phyloP scores from a whole-genome alignment of 2,329 filamentous ascomycete genomes.

The Fonsecaea pedrosoi region DNA sequence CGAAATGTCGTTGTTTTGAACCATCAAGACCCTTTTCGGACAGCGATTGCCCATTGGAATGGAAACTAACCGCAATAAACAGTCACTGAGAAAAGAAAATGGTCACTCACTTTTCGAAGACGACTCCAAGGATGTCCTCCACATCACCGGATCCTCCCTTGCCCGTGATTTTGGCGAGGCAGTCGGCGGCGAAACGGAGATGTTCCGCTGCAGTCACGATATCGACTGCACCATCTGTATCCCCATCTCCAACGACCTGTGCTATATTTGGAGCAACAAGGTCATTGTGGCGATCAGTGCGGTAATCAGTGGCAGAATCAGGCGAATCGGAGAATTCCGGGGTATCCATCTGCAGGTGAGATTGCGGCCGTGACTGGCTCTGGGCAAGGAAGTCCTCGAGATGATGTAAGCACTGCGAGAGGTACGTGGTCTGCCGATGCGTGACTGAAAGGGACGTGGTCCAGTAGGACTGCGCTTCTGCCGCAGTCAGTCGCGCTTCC shows the following conservation, averaged over 20 bases:
- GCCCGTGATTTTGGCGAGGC: constrained; percentile 86
- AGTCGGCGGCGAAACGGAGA: constrained; percentile 78
- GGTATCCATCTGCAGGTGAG: constrained; percentile 32
- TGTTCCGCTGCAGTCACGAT: constrained; percentile 91
- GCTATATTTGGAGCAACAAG: constrained; percentile 23
- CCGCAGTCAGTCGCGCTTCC: constrained; percentile 45
- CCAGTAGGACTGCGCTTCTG: constrained; percentile 53
- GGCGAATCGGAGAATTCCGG: constrained; percentile 22
- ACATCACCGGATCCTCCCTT: constrained; percentile 82
- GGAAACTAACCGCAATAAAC: background rate
- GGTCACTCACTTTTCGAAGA: constrained; percentile 87
- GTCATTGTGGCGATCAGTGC: constrained; percentile 37
- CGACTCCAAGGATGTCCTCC: constrained; percentile 92
- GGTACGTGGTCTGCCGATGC: constrained; percentile 82
- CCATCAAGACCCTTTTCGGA: constrained; percentile 12
- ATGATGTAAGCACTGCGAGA: constrained; percentile 73
- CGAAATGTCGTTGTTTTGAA: constrained; percentile 1
- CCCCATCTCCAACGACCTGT: background rate
- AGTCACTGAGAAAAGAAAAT: constrained; percentile 24
- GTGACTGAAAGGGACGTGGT: constrained; percentile 89
- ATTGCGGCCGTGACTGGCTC: constrained; percentile 36
- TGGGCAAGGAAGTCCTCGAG: constrained; percentile 82
- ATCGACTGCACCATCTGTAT: constrained; percentile 60
- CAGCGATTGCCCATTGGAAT: background rate
- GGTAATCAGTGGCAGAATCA: constrained; percentile 9